phyloP scores from a whole-genome alignment of 805 yeast genomes.

The Pichia deserticola region DNA sequence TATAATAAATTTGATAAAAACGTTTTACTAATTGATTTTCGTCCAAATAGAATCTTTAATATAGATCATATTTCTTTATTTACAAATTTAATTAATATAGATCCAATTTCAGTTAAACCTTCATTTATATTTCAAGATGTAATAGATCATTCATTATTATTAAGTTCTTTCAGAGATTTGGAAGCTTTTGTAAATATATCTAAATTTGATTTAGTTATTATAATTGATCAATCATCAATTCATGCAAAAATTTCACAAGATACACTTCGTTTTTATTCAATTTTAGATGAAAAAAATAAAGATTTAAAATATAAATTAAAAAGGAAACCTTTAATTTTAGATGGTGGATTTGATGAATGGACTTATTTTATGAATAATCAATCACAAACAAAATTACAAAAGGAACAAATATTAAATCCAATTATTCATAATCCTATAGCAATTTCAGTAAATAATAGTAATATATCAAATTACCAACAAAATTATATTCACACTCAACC shows the following conservation, averaged over 20 bases:
- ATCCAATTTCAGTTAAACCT: constrained; percentile 53
- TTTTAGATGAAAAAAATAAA: constrained; percentile 32
- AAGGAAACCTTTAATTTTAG: constrained; percentile 37
- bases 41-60: constrained; percentile 55
- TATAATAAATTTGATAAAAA: constrained; percentile 23
- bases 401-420: neutral
- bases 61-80: constrained; percentile 52
- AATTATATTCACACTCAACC: constrained; percentile 6
- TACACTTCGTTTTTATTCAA: constrained; percentile 28
- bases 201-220: constrained; percentile 53
- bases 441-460: neutral
- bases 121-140: constrained; percentile 56
- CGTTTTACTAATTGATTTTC: constrained; percentile 62
- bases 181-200: constrained; percentile 45
- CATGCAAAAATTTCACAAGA: constrained; percentile 12
- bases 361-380: constrained; percentile 12
- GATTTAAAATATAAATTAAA: constrained; percentile 26
- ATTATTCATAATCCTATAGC: neutral
- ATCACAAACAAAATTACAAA: neutral
- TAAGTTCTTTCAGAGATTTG: constrained; percentile 51
- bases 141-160: constrained; percentile 50
- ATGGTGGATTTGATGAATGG: constrained; percentile 68
- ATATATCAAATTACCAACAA: neutral
- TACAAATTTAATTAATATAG: constrained; percentile 60
- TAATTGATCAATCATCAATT: constrained; percentile 46